A percentile compares a stretch with the other conserved stretches of the same genome.
Conservation (phyloP, 2,329 filamentous ascomycete genomes). For the Aureobasidium musti region DNA sequence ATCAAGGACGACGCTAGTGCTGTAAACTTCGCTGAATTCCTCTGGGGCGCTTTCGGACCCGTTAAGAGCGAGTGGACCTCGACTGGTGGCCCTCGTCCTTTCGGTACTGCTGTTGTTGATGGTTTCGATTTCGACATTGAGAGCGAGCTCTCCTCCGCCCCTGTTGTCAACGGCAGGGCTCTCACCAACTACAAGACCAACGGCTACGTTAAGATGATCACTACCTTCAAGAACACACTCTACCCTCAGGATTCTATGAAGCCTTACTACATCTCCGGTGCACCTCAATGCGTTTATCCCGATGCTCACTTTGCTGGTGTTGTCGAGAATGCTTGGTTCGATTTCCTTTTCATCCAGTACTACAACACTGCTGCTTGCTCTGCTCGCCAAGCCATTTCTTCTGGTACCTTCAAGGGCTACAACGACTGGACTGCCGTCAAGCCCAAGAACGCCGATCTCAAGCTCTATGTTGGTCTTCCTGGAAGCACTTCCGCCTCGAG, state of each 20-base stretch:
- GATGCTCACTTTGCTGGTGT: constrained; percentile 48
- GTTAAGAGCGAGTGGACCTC: constrained; percentile 31
- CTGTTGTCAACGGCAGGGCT: constrained; percentile 31
- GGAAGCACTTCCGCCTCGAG: constrained; percentile 37
- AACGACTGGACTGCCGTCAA: constrained; percentile 49
- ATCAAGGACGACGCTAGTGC: constrained; percentile 53
- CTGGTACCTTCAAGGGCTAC: constrained; percentile 48
- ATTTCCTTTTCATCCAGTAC: constrained; percentile 51
- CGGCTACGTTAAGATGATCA: constrained; percentile 54
- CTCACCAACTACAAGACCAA: constrained; percentile 41
- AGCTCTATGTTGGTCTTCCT: constrained; percentile 57
- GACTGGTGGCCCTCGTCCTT: constrained; percentile 60
- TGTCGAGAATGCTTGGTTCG: constrained; percentile 46
- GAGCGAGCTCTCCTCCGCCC: constrained; percentile 47
- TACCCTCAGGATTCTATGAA: constrained; percentile 43
- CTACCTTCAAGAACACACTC: constrained; percentile 47
- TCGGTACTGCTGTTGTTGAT: constrained; percentile 65
- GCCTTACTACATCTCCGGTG: constrained; percentile 54
- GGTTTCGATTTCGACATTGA: constrained; percentile 80
- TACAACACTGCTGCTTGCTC: constrained; percentile 54
- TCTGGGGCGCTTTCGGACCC: constrained; percentile 59
- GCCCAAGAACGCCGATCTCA: constrained; percentile 48
- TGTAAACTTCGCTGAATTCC: constrained; percentile 57
- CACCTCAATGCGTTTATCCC: constrained; percentile 52
- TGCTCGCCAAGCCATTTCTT: constrained; percentile 44